Conservation (phyloP, 1,284 basidiomycete genomes). For the Paramarasmius palmivorus region DNA sequence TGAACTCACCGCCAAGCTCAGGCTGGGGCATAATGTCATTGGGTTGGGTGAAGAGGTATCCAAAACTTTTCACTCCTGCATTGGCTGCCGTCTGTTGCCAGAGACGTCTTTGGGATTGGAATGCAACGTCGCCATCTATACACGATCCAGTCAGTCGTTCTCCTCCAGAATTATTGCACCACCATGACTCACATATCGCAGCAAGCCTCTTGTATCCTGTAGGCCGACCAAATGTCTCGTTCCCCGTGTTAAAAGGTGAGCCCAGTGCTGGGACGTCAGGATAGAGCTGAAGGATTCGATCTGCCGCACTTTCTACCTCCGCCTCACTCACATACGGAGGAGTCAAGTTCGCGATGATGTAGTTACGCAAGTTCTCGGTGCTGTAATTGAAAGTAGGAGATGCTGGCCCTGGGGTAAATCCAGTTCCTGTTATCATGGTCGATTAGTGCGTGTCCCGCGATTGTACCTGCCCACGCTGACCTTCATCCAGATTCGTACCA, state of each 20-base stretch:
- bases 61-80: constrained; percentile 42
- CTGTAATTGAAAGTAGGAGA: constrained; percentile 9
- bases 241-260: constrained; percentile 23
- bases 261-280: constrained; percentile 22
- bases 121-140: constrained; percentile 40
- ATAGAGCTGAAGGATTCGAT: constrained; percentile 16
- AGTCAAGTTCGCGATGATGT: constrained; percentile 3
- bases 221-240: constrained; percentile 21
- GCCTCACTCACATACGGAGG: not conserved
- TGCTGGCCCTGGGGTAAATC: constrained; percentile 6
- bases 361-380: constrained; percentile 1
- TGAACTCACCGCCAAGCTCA: constrained; percentile 36
- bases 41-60: constrained; percentile 51
- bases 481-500: too few species aligned
- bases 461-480: too few species aligned
- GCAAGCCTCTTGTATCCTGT: constrained; percentile 42
- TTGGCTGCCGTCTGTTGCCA: constrained; percentile 39
- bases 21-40: constrained; percentile 21
- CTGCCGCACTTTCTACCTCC: constrained; percentile 2
- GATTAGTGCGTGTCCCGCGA: not conserved
- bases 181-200: constrained; percentile 39
- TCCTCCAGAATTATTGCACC: not conserved
- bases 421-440: not conserved
- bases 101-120: constrained; percentile 41
- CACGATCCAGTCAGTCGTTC: too few species aligned